These are phyloP conservation scores for Wallacemonas sp. DNA, from an alignment of 208 protist species.

Conservation along the genomic window DNA sequence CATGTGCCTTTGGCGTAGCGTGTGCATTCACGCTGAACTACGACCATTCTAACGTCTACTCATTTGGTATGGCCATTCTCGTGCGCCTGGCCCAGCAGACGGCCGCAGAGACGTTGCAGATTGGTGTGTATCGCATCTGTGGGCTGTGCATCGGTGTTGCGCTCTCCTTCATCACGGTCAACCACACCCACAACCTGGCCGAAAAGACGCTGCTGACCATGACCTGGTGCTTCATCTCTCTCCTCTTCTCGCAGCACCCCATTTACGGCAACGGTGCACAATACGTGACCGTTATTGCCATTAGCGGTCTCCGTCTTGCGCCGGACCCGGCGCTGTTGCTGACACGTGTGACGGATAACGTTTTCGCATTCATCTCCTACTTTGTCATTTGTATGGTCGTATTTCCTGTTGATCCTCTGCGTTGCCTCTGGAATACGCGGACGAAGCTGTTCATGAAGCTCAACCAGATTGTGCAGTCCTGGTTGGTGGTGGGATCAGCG, in stretches of 20 bases:
- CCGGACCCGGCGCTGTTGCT: slow-evolving; percentile 17
- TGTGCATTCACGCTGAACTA: slow-evolving; percentile 41
- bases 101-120: slow-evolving; percentile 40
- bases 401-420: slow-evolving; percentile 57
- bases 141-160: slow-evolving; percentile 37
- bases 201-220: slow-evolving; percentile 29
- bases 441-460: slow-evolving; percentile 25
- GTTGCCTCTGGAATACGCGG: slow-evolving; percentile 41
- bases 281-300: slow-evolving; percentile 35
- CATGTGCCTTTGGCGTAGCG: slow-evolving; percentile 51
- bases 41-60: slow-evolving; percentile 37
- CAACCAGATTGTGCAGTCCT: slow-evolving; percentile 23
- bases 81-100: slow-evolving; percentile 51
- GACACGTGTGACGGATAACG: slow-evolving; percentile 38
- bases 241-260: slow-evolving; percentile 25
- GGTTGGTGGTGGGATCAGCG: slow-evolving; percentile 27
- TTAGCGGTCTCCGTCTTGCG: slow-evolving; percentile 18
- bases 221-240: slow-evolving; percentile 21
- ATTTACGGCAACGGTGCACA: slow-evolving; percentile 28
- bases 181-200: slow-evolving; percentile 20
- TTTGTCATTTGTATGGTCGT: slow-evolving; percentile 48
- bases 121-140: slow-evolving; percentile 44
- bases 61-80: slow-evolving; percentile 63
- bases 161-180: slow-evolving; percentile 26
- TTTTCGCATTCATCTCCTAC: slow-evolving; percentile 49